These are phyloP conservation scores for Solanum verrucosum DNA, from an alignment of 257 asterid species.

Conservation along the genomic window DNA sequence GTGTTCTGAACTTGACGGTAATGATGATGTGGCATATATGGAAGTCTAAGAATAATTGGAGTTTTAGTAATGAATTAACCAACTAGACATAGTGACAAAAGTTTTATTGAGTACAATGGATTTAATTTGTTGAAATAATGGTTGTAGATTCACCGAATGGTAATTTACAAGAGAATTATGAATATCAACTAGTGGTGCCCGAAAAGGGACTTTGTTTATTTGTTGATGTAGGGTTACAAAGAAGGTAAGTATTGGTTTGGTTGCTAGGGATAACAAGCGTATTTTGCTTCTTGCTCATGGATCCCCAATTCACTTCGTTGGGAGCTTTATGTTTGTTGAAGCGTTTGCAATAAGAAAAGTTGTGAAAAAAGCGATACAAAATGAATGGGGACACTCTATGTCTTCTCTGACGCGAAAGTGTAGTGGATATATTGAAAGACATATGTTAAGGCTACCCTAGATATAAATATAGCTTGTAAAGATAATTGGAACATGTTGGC, in stretches of 20 bases:
- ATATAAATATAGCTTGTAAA: too few relatives aligned
- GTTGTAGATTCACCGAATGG: neutral
- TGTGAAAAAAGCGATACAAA: neutral
- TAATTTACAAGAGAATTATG: neutral
- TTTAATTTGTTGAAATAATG: neutral
- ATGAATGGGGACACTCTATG: too few relatives aligned
- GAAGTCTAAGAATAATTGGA: neutral
- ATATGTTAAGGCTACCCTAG: too few relatives aligned
- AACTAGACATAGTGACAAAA: neutral
- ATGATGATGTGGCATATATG: neutral
- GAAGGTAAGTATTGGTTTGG: neutral
- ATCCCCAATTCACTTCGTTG: neutral
- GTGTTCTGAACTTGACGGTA: neutral
- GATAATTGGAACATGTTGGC: too few relatives aligned
- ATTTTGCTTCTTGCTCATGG: neutral
- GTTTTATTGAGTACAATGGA: neutral
- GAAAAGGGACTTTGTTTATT: neutral
- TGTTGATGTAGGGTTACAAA: neutral
- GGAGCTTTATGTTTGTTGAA: neutral
- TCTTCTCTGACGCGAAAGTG: too few relatives aligned
- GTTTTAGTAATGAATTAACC: neutral
- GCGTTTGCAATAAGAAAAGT: neutral
- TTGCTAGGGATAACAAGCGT: neutral
- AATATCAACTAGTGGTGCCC: neutral
- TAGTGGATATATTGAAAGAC: too few relatives aligned